Percentiles rank a stretch among this genome's conserved stretches.
phyloP scores from a whole-genome alignment of 2,329 filamentous ascomycete species.

The Paramyrothecium sp. region DNA sequence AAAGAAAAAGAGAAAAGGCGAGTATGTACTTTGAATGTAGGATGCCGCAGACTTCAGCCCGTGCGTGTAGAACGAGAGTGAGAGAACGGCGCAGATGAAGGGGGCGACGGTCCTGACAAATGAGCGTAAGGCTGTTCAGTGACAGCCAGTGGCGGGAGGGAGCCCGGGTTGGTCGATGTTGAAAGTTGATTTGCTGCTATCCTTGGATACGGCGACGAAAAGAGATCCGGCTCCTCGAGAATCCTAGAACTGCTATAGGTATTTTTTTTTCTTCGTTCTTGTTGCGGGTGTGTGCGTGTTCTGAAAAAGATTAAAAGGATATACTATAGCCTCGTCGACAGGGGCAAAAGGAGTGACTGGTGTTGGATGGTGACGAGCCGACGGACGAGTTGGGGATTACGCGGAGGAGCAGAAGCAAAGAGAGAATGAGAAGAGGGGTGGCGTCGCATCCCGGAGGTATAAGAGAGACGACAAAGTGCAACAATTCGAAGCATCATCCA shows the following conservation, averaged over 20 bases:
- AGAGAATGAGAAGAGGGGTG: constrained; percentile 20
- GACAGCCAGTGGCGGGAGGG: not conserved
- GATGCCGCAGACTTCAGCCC: not conserved
- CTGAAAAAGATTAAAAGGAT: constrained; percentile 4
- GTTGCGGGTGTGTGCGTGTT: not conserved
- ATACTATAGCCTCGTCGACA: constrained; percentile 14
- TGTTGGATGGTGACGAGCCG: constrained; percentile 8
- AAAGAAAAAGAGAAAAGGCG: not conserved
- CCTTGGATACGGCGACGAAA: constrained; percentile 8
- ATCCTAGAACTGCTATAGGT: constrained; percentile 3
- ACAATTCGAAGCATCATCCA: constrained; percentile 24
- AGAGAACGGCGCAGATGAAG: not conserved
- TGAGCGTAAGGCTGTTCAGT: not conserved
- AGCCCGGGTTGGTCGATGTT: not conserved
- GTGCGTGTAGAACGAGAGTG: not conserved
- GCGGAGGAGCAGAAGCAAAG: constrained; percentile 17
- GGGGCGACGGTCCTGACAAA: not conserved
- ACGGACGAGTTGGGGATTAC: constrained; percentile 14
- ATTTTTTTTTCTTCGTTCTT: too few relatives aligned
- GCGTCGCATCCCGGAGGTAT: constrained; percentile 27
- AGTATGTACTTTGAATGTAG: not conserved
- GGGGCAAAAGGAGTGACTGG: constrained; percentile 25
- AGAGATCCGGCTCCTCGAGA: constrained; percentile 15
- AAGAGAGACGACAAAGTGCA: constrained; percentile 14
- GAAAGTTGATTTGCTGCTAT: not conserved